Conservation (phyloP, 2,329 filamentous ascomycete species). For the Aspergillus sp. region DNA sequence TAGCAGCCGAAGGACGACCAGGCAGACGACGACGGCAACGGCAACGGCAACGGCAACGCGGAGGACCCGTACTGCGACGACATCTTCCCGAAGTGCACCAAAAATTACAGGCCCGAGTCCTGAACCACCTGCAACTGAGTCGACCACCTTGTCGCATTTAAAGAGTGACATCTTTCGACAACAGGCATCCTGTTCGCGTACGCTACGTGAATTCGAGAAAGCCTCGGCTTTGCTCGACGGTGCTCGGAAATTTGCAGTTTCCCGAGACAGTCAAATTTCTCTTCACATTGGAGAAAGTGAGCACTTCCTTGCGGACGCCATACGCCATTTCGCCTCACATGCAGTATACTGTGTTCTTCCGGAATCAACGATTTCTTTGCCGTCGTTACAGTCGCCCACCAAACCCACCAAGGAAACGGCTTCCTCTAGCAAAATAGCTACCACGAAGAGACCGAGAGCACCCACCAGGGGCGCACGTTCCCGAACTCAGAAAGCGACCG, state of each 20-base stretch:
- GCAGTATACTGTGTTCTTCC: conserved; percentile 86
- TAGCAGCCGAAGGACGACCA: conserved; percentile 22
- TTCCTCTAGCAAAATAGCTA: conserved; percentile 26
- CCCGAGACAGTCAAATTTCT: conserved; percentile 63
- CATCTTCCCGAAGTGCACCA: conserved; percentile 21
- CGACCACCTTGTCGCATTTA: conserved; percentile 42
- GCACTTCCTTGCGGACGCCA: conserved; percentile 38
- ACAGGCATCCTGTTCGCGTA: conserved; percentile 50
- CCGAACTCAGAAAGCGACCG: conserved; percentile 29
- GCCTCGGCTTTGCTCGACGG: conserved; percentile 55
- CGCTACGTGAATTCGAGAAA: conserved; percentile 53
- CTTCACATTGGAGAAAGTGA: conserved; percentile 38
- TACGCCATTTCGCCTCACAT: conserved; percentile 65
- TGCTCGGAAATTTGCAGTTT: conserved; percentile 32
- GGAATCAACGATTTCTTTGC: conserved; percentile 88
- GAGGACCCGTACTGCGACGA: conserved; percentile 32
- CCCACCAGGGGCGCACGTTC: conserved; percentile 25
- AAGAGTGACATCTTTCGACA: conserved; percentile 52
- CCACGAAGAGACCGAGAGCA: conserved; percentile 27
- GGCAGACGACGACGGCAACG: conserved; percentile 20
- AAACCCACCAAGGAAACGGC: conserved; percentile 37
- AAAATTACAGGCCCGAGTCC: conserved; percentile 17
- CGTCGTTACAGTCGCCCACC: conserved; percentile 56
- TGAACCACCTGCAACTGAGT: conserved; percentile 31
- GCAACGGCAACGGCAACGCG: conserved; percentile 24